Conservation (phyloP, 257 asterid species). For the Penstemon barbatus region DNA sequence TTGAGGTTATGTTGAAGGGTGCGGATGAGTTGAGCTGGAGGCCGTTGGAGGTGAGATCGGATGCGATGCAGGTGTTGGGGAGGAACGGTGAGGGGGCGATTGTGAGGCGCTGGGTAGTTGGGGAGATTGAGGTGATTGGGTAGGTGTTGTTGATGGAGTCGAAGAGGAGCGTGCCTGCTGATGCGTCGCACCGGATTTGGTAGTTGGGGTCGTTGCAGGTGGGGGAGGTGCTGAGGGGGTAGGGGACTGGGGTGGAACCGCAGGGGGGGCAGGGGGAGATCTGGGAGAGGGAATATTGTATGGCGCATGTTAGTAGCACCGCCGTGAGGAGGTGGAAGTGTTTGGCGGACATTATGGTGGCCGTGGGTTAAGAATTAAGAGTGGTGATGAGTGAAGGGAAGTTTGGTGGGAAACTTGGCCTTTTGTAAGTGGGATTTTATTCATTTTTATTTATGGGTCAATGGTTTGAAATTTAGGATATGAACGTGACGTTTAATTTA, state of each 20-base stretch:
- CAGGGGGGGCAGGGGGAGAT: conserved; percentile 62
- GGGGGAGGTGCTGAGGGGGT: conserved; percentile 78
- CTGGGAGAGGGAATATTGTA: conserved; percentile 31
- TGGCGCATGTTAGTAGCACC: conserved; percentile 43
- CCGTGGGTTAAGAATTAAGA: conserved; percentile 7
- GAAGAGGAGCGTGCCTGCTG: conserved; percentile 39
- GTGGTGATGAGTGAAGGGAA: conserved; percentile 3
- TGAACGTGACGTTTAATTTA: neutral
- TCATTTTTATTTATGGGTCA: conserved; percentile 23
- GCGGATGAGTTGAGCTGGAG: conserved; percentile 59
- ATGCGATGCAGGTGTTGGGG: conserved; percentile 66
- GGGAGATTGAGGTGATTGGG: conserved; percentile 55
- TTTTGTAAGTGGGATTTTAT: neutral
- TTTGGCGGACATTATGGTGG: conserved; percentile 26
- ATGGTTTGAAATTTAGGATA: conserved; percentile 28
- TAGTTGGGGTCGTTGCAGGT: conserved; percentile 76
- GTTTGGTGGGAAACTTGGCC: conserved; percentile 19
- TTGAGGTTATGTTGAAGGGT: conserved; percentile 83
- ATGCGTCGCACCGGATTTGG: conserved; percentile 56
- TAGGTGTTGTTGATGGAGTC: conserved; percentile 73
- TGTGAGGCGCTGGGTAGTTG: conserved; percentile 55
- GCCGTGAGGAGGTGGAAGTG: conserved; percentile 32
- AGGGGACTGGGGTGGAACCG: conserved; percentile 69
- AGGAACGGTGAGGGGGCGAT: conserved; percentile 60
- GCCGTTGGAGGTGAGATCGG: conserved; percentile 63